Evolutionary conservation across 73 alveolate species (phyloP), one percentile per base, ranked within the genome.

Genomic region (Durusdinium trenchii): DNA sequence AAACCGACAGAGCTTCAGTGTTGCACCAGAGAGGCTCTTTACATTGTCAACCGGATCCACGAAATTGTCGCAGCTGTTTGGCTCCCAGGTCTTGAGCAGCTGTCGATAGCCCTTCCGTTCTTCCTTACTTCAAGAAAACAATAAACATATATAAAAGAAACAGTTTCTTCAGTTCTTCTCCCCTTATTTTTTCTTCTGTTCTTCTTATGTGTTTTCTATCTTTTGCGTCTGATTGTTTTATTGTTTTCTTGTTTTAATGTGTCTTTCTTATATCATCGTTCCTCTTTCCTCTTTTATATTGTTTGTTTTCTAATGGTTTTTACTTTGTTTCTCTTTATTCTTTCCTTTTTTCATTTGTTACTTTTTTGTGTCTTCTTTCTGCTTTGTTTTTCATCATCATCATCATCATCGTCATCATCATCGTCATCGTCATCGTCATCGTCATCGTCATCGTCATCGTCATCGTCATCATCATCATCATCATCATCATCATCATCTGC

Each of bases 91-190:
- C 47, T 89, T 46, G 69, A 89, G 71, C 48, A 89, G 47, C 30
- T 38, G 69, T 50, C 67, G 96, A 46, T 45, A 89, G 61, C 86
- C 96, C 67, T 89, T 50, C 46, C 96, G 75, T 86, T 89, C 96
- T 42, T 43, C 96, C 96, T 89, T 12, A 35, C 50, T 20, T 30
- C 35, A 12, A 28, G 28, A 69, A 28, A 35, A 18, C 10, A 28
- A 69, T 38, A 35, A 38, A 16, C 73, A n/a, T n/a, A n/a, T n/a
- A n/a, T n/a, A n/a, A n/a, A n/a, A n/a, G n/a, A n/a, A n/a, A n/a
- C n/a, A n/a, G n/a, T n/a, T n/a, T n/a, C n/a, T n/a, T n/a, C n/a
- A n/a, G n/a, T n/a, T n/a, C n/a, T n/a, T n/a, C n/a, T n/a, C n/a
- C n/a, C n/a, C n/a, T n/a, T n/a, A n/a, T n/a, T n/a, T n/a, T n/a